Conservation (phyloP, 495 filamentous ascomycete genomes). For the Aspergillus kassunensis region DNA sequence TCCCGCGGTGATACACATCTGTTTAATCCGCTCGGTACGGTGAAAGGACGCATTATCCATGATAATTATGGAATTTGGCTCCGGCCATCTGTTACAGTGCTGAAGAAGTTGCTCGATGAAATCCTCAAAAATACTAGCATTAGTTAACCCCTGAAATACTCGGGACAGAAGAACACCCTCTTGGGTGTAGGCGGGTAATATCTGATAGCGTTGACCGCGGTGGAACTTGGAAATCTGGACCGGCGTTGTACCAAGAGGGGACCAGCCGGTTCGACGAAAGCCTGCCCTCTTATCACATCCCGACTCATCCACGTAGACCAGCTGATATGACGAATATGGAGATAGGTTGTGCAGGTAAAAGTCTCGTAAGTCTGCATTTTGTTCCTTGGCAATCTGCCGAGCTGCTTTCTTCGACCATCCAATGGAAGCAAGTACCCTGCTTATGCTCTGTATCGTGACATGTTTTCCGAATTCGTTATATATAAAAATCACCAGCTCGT, state of each 20-base stretch:
- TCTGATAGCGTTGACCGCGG: slow-evolving; percentile 31
- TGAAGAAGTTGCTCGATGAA: slow-evolving; percentile 41
- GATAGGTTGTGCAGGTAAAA: slow-evolving; percentile 33
- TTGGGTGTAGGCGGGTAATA: slow-evolving; percentile 38
- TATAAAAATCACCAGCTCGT: too few relatives aligned
- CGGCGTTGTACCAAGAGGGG: slow-evolving; percentile 29
- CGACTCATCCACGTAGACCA: slow-evolving; percentile 35
- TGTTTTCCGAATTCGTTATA: too few relatives aligned
- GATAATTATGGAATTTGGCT: slow-evolving; percentile 41
- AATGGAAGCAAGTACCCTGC: too few relatives aligned
- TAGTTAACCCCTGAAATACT: slow-evolving; percentile 37
- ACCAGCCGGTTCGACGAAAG: slow-evolving; percentile 27
- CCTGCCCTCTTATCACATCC: slow-evolving; percentile 29
- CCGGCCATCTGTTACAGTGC: slow-evolving; percentile 16
- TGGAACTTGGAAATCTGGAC: slow-evolving; percentile 30
- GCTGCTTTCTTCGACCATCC: slow-evolving; percentile 19
- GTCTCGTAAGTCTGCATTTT: slow-evolving; percentile 31
- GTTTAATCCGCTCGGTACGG: slow-evolving; percentile 26
- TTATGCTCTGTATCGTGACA: too few relatives aligned
- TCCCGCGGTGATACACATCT: slow-evolving; percentile 32
- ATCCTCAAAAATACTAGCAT: slow-evolving; percentile 37
- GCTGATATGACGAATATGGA: slow-evolving; percentile 25
- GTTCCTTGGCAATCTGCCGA: slow-evolving; percentile 9
- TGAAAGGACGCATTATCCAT: slow-evolving; percentile 47
- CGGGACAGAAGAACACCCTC: slow-evolving; percentile 32